These are phyloP conservation scores for Aspergillus aculeatinus DNA, from an alignment of 2,329 filamentous ascomycete species.

Conservation along the genomic window DNA sequence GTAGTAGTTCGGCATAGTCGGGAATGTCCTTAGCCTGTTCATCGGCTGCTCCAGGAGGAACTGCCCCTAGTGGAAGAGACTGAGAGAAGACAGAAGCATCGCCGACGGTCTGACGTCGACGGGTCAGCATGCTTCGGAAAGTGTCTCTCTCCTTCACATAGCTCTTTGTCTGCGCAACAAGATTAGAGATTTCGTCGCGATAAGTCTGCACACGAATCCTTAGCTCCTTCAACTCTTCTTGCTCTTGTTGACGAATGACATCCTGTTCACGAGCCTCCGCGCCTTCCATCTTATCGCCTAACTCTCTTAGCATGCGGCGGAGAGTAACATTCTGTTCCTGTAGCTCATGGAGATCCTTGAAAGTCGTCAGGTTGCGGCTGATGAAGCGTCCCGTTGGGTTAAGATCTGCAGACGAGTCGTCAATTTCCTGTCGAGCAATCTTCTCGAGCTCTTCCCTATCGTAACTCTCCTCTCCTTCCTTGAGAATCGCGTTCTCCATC, in stretches of 20 bases:
- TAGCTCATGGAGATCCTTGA: constrained; percentile 79
- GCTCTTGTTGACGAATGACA: constrained; percentile 54
- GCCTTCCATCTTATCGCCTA: constrained; percentile 87
- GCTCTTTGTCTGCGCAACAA: constrained; percentile 81
- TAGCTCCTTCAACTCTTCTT: constrained; percentile 71
- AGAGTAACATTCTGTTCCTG: constrained; percentile 87
- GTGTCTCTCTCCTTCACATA: constrained; percentile 96
- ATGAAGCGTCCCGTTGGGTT: constrained; percentile 88
- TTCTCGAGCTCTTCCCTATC: constrained; percentile 75
- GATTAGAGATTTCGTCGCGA: constrained; percentile 79
- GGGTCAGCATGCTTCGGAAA: constrained; percentile 90
- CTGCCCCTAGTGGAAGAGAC: constrained; percentile 60
- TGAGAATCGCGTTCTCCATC: constrained; percentile 73
- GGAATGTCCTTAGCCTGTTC: constrained; percentile 55
- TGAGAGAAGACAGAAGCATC: constrained; percentile 68
- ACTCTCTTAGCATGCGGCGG: constrained; percentile 75
- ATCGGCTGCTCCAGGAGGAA: constrained; percentile 46
- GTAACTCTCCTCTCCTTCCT: constrained; percentile 75
- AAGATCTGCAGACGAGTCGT: constrained; percentile 69
- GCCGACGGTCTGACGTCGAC: constrained; percentile 62
- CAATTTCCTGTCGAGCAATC: constrained; percentile 73
- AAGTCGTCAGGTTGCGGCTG: constrained; percentile 82
- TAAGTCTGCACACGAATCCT: constrained; percentile 73
- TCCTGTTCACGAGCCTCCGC: constrained; percentile 71
- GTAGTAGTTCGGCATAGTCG: constrained; percentile 74